Evolutionary conservation across 306 rosid genomes (phyloP), one percentile per base, ranked within the genome.

Genomic region (Quercus glauca): DNA sequence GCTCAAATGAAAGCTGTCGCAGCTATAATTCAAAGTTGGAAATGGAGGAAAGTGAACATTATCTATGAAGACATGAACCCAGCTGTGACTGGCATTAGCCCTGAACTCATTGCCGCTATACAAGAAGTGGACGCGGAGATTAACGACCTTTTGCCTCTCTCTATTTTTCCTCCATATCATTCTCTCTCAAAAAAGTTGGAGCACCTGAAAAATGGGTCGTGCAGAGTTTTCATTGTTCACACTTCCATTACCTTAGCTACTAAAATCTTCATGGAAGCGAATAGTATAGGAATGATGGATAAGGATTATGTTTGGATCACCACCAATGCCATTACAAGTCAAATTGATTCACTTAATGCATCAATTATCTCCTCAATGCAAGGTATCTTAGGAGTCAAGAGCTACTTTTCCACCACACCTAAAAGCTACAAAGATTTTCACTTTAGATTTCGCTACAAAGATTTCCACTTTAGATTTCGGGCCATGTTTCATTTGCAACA

Each of bases 1-100:
- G 17, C 52, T 31, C 64, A 76, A 43, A 81, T 81, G 73, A 59
- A 81, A 58, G 80, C 35, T 6, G 59, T 81, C n/a, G 80, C 73
- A n/a, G 76, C 80, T 41, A 70, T 76, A 59, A 70, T 76, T 63
- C 35, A 19, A 5, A 75, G 29, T 58, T 75, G 80, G 84, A 37
- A 69, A 63, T 69, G 77, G 84, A 15, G 76, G 21, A 72, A 76
- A 69, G 84, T 76, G 52, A 75, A 61, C 31, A 43, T 76, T 21
- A 81, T 81, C 37, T 81, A 76, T 31, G 80, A 76, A 60, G 80
- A 81, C 64, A 41, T 21, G 23, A 60, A 70, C 49, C 55, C 61
- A 6, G 25, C 73, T 11, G 80, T 28, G 5, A 28, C 23, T 14
- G 73, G 49, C 12, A n/a, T 76, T 58, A 3, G 14, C 5, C 75